A percentile compares a stretch with the other conserved stretches of the same genome.
Evolutionary conservation across 1,284 basidiomycete genomes (phyloP).

Genomic region (Cerrena zonata): DNA sequence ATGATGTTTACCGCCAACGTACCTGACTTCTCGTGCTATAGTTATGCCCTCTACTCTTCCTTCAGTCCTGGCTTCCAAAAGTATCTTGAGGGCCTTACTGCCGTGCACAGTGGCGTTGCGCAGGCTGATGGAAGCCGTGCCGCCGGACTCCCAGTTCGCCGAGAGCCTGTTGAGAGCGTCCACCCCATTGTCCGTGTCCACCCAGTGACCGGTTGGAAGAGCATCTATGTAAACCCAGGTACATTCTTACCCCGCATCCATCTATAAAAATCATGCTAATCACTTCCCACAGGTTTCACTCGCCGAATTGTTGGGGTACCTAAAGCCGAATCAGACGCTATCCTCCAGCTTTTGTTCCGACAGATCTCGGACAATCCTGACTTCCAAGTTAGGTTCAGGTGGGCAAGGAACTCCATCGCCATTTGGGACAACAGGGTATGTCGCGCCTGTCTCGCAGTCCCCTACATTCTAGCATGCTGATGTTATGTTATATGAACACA

Average conservation of each 20-base stretch:
- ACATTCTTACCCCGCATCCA: conserved; percentile 12
- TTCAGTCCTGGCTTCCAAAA: conserved; percentile 61
- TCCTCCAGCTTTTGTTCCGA: conserved; percentile 66
- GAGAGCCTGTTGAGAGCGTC: conserved; percentile 63
- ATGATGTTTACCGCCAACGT: background rate
- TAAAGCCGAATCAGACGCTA: conserved; percentile 72
- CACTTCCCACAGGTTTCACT: conserved; percentile 48
- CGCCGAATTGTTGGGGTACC: conserved; percentile 69
- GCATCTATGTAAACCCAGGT: conserved; percentile 68
- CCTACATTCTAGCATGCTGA: conserved; percentile 2
- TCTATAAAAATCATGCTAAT: conserved; percentile 7
- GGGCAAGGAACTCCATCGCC: conserved; percentile 63
- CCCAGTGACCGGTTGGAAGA: conserved; percentile 79
- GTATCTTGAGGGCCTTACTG: conserved; percentile 60
- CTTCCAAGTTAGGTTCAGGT: conserved; percentile 68
- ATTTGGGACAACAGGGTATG: conserved; percentile 69
- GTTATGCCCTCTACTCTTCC: conserved; percentile 65
- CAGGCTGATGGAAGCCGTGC: conserved; percentile 65
- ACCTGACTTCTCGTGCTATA: conserved; percentile 23
- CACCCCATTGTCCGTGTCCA: conserved; percentile 70
- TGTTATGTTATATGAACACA: conserved; percentile 20
- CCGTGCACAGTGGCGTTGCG: conserved; percentile 63
- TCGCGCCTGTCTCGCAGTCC: background rate
- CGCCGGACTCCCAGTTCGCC: conserved; percentile 59
- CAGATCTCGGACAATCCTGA: conserved; percentile 65